Base-by-base conservation (phyloP, 179 eudicot genomes). In the Vitellaria paradoxa region DNA sequence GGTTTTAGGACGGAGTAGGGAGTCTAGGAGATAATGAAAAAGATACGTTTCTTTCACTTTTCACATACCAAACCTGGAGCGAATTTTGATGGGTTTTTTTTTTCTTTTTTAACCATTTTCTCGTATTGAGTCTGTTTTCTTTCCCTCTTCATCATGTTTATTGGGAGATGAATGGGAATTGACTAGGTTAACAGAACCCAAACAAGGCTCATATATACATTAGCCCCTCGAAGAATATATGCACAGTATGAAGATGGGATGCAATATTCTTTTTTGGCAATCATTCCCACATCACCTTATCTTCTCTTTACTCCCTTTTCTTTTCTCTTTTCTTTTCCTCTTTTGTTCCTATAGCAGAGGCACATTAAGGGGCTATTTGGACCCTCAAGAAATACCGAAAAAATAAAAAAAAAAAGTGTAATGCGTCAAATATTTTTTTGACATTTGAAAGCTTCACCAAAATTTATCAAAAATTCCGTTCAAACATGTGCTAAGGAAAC, bases 51-150 rank as follows among this genome's bases (percentile, higher is more conserved):
- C 37, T 30, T 30, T 30, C 37, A 30, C 37, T 30, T 30, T 74
- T 46, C 49, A 60, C 26, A 9, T 64, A 64, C 78, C 78, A 26
- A 75, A 75, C 42, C 26, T 63, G 61, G 24, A 50, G n/a, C 15
- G 49, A 30, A 20, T 46, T 47, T n/a, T 69, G 26, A 30, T 68
- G 71, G 73, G 59, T 7, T 55, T 12, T 70, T 50, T 55, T 12
- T 70, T 50, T 15, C 40, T n/a, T 70, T 50, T 23, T 30, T 50
- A 50, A 1, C 55, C 37, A 68, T 68, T 49, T 50, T 20, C 57
- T 70, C 49, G 53, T 50, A 40, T 46, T 45, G 55, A 68, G 52
- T 47, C 50, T 45, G 14, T n/a, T 49, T 49, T 21, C 42, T 5
- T 21, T 21, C 73, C 73, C 5, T 11, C 17, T 50, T 50, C 55